Percentiles rank a stretch among this genome's conserved stretches.
Evolutionary conservation across 139 green algal genomes (phyloP).

Genomic region (Auxenochlorella protothecoides): DNA sequence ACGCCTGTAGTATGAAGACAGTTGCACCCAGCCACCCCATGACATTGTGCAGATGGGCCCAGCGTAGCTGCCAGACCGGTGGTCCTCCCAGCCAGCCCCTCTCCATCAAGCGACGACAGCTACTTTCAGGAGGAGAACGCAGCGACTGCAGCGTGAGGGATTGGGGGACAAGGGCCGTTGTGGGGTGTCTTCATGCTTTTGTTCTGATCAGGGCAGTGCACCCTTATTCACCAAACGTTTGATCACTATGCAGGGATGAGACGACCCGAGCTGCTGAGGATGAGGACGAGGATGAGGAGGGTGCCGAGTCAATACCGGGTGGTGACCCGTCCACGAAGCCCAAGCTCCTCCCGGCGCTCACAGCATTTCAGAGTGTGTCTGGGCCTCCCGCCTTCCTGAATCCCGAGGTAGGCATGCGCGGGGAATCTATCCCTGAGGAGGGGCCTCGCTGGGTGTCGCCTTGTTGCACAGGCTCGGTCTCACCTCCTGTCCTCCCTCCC

Average conservation of each 20-base stretch:
- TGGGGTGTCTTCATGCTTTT: neutral
- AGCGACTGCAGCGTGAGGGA: neutral
- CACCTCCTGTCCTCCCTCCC: neutral
- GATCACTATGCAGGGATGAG: no score
- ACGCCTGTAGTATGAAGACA: neutral
- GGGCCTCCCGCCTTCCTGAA: constrained; percentile 18
- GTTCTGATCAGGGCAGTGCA: no score
- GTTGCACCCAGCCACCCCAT: neutral
- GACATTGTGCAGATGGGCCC: neutral
- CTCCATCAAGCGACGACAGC: constrained; percentile 11
- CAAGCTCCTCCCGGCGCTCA: constrained; percentile 6
- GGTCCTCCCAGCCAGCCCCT: neutral
- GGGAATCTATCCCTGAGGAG: neutral
- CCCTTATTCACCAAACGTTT: no score
- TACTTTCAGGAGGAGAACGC: constrained; percentile 7
- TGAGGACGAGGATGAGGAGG: neutral
- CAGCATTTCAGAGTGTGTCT: constrained; percentile 10
- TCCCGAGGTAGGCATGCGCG: constrained; percentile 5
- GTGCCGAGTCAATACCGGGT: neutral
- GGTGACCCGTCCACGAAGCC: neutral
- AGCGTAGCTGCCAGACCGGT: neutral
- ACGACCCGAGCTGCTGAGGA: neutral
- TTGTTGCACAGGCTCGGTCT: neutral
- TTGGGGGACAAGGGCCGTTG: constrained; percentile 1
- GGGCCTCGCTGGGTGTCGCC: no score